Base-by-base conservation (phyloP, 108 stramenopile genomes). In the Nitzschia palea region DNA sequence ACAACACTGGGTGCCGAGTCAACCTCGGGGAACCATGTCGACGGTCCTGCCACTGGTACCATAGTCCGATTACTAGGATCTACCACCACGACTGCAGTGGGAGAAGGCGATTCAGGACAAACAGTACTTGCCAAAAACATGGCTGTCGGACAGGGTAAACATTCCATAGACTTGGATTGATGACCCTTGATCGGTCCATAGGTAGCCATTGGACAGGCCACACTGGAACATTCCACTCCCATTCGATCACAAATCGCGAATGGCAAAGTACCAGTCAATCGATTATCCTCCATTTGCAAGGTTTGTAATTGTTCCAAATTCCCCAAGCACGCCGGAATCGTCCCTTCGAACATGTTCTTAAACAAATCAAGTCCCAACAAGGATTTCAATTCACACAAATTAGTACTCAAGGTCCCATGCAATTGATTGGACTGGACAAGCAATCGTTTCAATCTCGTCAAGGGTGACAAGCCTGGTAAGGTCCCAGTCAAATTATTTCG, bases 221-320 rank as follows among this genome's bases (percentile, higher is more conserved):
- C 43, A 26, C 29, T 40, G 18, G 22, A 2, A 32, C 55, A 56
- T 34, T 4, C 3, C 30, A 43, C 12, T 1, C 32, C 9, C 15
- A 26, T 26, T 14, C 25, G 32, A 9, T 60, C 29, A 43, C 59
- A 60, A 23, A 65, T n/a, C 20, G 28, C 64, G 33, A 20, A 8
- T 18, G 64, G 64, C 12, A 65, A 18, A 52, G 50, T 65, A 15
- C 64, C 64, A 0, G 64, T 65, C 23, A 65, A 52, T 20, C 4
- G 22, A 30, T 12, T 52, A 23, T 60, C 25, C 20, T 60, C 20
- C 8, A 60, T 40, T 60, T 60, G 59, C 14, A 60, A 34, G 2
- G 31, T 34, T 23, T 40, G 6, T 20, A 60, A 43, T 26, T 12
- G 10, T 1, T 15, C 8, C 3, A 56, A 32, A 1, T 31, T 15